Percentiles rank a stretch among this genome's conserved stretches.
Conservation (phyloP, 768 basidiomycete genomes). For the Pleurotus tuoliensis region DNA sequence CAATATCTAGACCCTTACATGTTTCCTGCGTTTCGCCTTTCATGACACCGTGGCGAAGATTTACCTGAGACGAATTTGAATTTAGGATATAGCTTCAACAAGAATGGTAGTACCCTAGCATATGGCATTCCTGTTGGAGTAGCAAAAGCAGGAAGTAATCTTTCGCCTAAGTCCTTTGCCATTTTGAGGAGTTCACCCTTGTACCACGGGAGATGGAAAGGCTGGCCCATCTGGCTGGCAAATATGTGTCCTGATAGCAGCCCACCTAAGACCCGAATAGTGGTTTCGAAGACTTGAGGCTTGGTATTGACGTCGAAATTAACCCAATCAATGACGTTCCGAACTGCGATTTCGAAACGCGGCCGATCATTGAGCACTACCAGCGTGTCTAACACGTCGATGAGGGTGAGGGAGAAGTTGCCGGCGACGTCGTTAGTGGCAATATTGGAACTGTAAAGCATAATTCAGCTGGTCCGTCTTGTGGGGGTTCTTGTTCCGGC, state of each 20-base stretch:
- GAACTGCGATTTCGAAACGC: conserved; percentile 84
- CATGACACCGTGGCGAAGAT: conserved; percentile 74
- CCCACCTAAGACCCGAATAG: conserved; percentile 90
- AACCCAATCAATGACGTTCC: conserved; percentile 75
- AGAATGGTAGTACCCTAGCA: conserved; percentile 60
- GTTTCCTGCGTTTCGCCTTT: conserved; percentile 79
- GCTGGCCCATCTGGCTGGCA: conserved; percentile 60
- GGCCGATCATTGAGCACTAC: conserved; percentile 79
- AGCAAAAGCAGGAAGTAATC: conserved; percentile 86
- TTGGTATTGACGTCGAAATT: conserved; percentile 91
- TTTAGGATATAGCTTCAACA: neutral
- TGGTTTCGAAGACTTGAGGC: conserved; percentile 98
- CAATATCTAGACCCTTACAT: conserved; percentile 39
- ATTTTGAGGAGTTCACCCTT: conserved; percentile 70
- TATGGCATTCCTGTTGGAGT: conserved; percentile 91
- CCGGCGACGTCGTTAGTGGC: conserved; percentile 91
- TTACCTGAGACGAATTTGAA: conserved; percentile 48
- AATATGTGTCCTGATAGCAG: conserved; percentile 83
- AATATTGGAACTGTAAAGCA: conserved; percentile 52
- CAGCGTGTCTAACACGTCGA: conserved; percentile 83
- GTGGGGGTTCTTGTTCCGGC: conserved; percentile 18
- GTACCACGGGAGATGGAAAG: conserved; percentile 84
- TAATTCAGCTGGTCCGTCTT: neutral
- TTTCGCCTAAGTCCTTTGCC: conserved; percentile 82
- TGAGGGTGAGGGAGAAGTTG: conserved; percentile 83